Conservation (phyloP, 2,329 filamentous ascomycete genomes). For the Neoscytalidium dimidiatum region DNA sequence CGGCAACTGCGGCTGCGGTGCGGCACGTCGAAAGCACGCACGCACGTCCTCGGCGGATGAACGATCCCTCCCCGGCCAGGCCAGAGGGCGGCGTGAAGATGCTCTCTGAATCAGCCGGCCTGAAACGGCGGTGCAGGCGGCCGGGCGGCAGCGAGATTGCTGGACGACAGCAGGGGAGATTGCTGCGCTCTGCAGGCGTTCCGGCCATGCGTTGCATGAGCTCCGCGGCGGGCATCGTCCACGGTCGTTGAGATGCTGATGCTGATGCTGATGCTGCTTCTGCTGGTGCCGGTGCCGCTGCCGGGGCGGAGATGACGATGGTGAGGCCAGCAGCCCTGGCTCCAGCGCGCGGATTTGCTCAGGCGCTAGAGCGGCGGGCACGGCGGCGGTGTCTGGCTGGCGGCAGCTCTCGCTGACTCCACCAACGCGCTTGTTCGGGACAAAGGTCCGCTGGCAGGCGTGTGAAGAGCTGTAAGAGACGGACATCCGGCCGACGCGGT, state of each 20-base stretch:
- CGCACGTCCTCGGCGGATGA: constrained; percentile 9
- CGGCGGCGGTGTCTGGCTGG: neutral
- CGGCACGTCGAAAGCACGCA: constrained; percentile 15
- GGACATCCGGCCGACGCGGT: neutral
- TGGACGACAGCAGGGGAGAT: neutral
- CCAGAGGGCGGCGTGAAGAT: constrained; percentile 4
- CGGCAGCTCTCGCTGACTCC: neutral
- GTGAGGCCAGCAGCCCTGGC: neutral
- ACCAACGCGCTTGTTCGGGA: constrained; percentile 8
- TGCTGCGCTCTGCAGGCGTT: neutral
- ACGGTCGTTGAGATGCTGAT: neutral
- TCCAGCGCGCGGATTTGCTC: no score
- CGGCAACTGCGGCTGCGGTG: constrained; percentile 10
- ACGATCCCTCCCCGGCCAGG: constrained; percentile 5
- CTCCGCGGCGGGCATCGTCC: neutral
- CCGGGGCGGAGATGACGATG: constrained; percentile 2
- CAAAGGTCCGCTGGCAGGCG: neutral
- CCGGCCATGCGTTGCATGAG: neutral
- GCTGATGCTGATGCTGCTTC: neutral
- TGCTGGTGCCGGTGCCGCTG: neutral
- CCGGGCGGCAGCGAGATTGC: neutral
- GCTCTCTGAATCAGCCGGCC: neutral
- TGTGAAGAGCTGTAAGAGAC: neutral
- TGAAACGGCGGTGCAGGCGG: constrained; percentile 9
- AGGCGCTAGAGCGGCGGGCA: neutral